A percentile compares a stretch with the other conserved stretches of the same genome.
These are phyloP conservation scores for Wakefieldia striispora DNA, from an alignment of 768 basidiomycete species.

Conservation along the genomic window DNA sequence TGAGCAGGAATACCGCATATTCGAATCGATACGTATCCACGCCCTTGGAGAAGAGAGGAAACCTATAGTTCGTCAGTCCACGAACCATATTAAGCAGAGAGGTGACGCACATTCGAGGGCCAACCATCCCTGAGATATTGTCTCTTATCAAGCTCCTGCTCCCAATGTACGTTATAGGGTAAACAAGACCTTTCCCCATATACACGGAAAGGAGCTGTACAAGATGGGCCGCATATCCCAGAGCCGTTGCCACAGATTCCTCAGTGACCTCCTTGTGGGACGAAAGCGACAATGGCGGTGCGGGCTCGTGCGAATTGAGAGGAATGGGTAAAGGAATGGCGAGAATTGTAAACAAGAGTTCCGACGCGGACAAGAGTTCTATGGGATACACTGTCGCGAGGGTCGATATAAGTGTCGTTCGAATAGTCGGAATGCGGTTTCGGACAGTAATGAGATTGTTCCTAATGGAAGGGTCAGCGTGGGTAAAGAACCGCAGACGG, in stretches of 20 bases:
- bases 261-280: slow-evolving; percentile 76
- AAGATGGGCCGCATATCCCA: slow-evolving; percentile 88
- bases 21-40: slow-evolving; percentile 97
- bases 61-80: slow-evolving; percentile 49
- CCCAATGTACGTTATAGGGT: slow-evolving; percentile 88
- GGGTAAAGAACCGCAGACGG: slow-evolving; percentile 1
- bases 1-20: slow-evolving; percentile 94
- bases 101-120: slow-evolving; percentile 80
- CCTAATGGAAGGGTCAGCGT: slow-evolving; percentile 37
- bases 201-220: slow-evolving; percentile 81
- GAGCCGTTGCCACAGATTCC: slow-evolving; percentile 81
- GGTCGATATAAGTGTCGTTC: slow-evolving; percentile 64
- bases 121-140: slow-evolving; percentile 92
- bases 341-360: slow-evolving; percentile 87
- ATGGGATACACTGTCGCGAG: slow-evolving; percentile 87
- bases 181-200: slow-evolving; percentile 70
- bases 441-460: slow-evolving; percentile 45
- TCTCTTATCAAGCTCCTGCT: slow-evolving; percentile 91
- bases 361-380: slow-evolving; percentile 76
- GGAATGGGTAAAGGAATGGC: slow-evolving; percentile 91
- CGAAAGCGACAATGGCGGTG: slow-evolving; percentile 71
- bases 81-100: slow-evolving; percentile 1
- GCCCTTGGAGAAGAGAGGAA: slow-evolving; percentile 91
- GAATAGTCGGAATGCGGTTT: slow-evolving; percentile 48
- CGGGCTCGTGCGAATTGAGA: slow-evolving; percentile 66